Base-by-base conservation (phyloP, 2,329 filamentous ascomycete species). In the Arthrobotrys musiformis region DNA sequence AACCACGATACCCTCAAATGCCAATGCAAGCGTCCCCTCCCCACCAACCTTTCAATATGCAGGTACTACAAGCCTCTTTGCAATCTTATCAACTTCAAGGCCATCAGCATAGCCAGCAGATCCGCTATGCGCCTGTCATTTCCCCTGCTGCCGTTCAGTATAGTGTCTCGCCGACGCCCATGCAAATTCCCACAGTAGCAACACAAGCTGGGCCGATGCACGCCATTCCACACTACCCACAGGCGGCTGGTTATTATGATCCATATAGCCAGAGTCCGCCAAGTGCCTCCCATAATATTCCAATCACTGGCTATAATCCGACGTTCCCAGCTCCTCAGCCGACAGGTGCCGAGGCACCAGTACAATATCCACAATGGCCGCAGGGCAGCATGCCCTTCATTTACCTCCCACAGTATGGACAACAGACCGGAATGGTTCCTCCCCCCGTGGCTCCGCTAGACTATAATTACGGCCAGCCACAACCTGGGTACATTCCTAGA, bases 331-430 rank as follows among this genome's bases (percentile, higher is more conserved):
- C 50, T 9, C 72, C 64, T 44, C 73, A 63, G 30, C 58, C 64
- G 17, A 44, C 66, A 35, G 48, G 64, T 22, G 26, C 42, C 28
- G 66, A 77, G 30, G 30, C 40, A n/a, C 26, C 30, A 40, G 54
- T 46, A 13, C 73, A 77, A 56, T 77, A 77, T 35, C 66, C 73
- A 24, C 73, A 77, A 33, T 77, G 73, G 73, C 61, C 73, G 0
- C 73, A 77, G n/a, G 66, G 73, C 54, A 60, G 73, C 60, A 66
- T 77, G 66, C 73, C 73, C 2, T 77, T 77, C 33, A 64, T 77
- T 26, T 77, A 77, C 26, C 42, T 77, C 7, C 73, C 73, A 19
- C 73, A 77, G 37, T 77, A 77, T 37, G 66, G 73, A 19, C 73
- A 77, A 35, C 73, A 70, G 40, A 62, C 73, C 24, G 73, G 73